phyloP scores from a whole-genome alignment of 441 rosid genomes.

The Populus trichocarpa region DNA sequence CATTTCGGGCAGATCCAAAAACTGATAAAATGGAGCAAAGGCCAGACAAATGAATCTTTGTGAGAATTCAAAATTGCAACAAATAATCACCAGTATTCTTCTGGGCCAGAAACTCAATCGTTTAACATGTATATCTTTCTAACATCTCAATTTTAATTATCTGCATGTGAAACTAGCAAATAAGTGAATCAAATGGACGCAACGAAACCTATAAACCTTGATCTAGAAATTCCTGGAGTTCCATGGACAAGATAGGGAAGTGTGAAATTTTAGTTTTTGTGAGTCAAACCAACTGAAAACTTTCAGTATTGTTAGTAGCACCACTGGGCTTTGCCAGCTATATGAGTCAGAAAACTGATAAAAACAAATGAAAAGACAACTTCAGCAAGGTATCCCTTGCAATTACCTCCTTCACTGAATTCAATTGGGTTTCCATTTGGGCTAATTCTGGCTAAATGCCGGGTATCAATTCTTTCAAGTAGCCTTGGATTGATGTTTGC shows the following conservation, averaged over 20 bases:
- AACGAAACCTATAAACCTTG: background rate
- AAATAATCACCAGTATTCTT: background rate
- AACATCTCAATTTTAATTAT: background rate
- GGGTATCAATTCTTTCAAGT: slow-evolving; percentile 36
- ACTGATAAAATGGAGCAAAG: slow-evolving; percentile 30
- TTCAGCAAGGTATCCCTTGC: slow-evolving; percentile 3
- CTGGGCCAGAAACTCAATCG: background rate
- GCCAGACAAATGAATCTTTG: slow-evolving; percentile 6
- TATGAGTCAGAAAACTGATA: background rate
- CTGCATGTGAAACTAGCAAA: slow-evolving; percentile 7
- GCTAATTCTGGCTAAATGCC: slow-evolving; percentile 29
- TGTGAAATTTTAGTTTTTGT: background rate
- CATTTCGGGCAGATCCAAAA: slow-evolving; percentile 42
- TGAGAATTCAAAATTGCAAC: background rate
- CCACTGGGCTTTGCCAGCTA: background rate
- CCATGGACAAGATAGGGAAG: background rate
- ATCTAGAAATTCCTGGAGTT: background rate
- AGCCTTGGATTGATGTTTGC: slow-evolving; percentile 32
- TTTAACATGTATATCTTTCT: background rate
- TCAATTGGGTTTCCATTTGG: slow-evolving; percentile 37
- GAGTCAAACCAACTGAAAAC: background rate
- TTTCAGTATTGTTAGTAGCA: background rate
- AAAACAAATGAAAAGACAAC: slow-evolving; percentile 1
- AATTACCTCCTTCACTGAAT: slow-evolving; percentile 41
- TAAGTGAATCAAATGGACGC: background rate